phyloP scores from a whole-genome alignment of 345 rosid species.

The Passiflora organensis region DNA sequence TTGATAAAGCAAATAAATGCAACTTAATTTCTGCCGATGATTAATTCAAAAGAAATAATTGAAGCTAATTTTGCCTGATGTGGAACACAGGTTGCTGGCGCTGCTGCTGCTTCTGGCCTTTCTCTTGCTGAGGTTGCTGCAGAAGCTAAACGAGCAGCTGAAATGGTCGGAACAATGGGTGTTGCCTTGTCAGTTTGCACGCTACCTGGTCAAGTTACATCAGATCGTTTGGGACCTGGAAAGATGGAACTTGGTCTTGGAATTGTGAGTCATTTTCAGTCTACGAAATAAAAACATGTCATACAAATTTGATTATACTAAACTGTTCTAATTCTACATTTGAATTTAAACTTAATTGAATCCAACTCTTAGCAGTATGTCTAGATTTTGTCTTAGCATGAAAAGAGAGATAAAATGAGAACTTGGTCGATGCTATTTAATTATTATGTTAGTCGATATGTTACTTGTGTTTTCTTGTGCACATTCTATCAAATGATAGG shows the following conservation, averaged over 20 bases:
- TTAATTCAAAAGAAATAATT: background rate
- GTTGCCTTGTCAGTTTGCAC: constrained; percentile 91
- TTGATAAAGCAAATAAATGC: background rate
- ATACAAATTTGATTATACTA: too few relatives aligned
- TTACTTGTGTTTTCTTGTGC: background rate
- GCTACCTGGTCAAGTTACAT: constrained; percentile 79
- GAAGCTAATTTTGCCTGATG: constrained; percentile 17
- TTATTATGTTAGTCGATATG: background rate
- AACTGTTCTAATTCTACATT: background rate
- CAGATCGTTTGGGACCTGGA: constrained; percentile 78
- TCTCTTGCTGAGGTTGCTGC: constrained; percentile 67
- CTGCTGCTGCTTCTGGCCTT: constrained; percentile 89
- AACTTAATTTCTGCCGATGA: background rate
- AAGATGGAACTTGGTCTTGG: constrained; percentile 99
- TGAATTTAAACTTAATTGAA: background rate
- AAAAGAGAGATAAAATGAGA: too few relatives aligned
- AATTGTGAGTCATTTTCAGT: constrained; percentile 66
- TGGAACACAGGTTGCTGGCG: constrained; percentile 73
- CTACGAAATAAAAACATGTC: too few relatives aligned
- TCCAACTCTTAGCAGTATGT: background rate
- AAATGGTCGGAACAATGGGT: constrained; percentile 91
- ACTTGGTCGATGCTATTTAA: too few relatives aligned
- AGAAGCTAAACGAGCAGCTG: constrained; percentile 77
- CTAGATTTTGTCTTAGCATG: too few relatives aligned
- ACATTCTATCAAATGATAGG: background rate